These are phyloP conservation scores for Diaporthe australafricana DNA, from an alignment of 2,329 filamentous ascomycete genomes.

Conservation along the genomic window DNA sequence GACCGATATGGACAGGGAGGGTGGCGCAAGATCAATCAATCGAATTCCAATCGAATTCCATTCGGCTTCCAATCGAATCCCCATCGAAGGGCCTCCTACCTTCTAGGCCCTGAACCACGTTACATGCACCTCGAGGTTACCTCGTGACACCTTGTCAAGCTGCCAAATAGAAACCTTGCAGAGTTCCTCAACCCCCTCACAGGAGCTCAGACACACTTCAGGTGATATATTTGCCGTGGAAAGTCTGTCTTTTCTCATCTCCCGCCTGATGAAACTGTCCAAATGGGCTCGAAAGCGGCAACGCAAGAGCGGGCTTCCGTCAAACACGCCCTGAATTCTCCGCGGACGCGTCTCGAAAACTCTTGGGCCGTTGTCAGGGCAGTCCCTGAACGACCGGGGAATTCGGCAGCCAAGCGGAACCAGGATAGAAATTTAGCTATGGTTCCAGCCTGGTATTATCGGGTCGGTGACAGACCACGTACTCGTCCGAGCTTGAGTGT, in stretches of 20 bases:
- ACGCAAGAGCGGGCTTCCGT: background rate
- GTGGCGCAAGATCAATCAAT: conserved; percentile 5
- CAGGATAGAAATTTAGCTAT: background rate
- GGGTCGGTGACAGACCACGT: background rate
- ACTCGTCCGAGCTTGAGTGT: background rate
- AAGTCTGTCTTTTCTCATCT: background rate
- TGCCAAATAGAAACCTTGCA: background rate
- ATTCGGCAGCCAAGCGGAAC: conserved; percentile 12
- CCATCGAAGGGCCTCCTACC: conserved; percentile 3
- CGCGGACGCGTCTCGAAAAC: conserved; percentile 15
- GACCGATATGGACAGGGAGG: conserved; percentile 5
- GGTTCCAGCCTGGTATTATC: conserved; percentile 8
- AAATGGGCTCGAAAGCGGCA: background rate
- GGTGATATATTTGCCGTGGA: background rate
- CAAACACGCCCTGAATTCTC: conserved; percentile 6
- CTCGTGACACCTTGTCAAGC: conserved; percentile 14
- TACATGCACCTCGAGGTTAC: background rate
- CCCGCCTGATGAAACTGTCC: conserved; percentile 8
- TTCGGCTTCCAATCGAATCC: conserved; percentile 16
- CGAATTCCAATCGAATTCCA: conserved; percentile 11
- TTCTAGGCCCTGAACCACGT: conserved; percentile 18
- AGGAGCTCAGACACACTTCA: background rate
- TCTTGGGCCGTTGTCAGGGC: conserved; percentile 4
- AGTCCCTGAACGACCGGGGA: background rate
- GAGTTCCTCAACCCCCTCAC: background rate